Percentiles rank a stretch among this genome's conserved stretches.
These are phyloP conservation scores for Singerocomus inundabilis DNA, from an alignment of 1,284 basidiomycete species.

Conservation along the genomic window DNA sequence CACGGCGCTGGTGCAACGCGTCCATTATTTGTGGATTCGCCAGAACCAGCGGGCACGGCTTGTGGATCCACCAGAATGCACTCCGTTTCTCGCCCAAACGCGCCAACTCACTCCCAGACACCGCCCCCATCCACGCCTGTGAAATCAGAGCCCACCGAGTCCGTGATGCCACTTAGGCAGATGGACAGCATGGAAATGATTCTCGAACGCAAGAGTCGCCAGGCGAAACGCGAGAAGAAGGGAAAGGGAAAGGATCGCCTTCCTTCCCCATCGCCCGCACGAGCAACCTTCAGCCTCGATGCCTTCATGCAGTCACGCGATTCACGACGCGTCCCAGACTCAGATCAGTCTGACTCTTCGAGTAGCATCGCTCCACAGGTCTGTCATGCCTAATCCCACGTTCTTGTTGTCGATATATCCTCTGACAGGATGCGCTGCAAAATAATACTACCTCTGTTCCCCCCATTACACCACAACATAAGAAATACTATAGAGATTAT, in stretches of 20 bases:
- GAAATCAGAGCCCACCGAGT: slow-evolving; percentile 57
- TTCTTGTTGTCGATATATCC: slow-evolving; percentile 24
- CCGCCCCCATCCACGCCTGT: slow-evolving; percentile 55
- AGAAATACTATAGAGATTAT: slow-evolving; percentile 59
- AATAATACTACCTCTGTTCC: slow-evolving; percentile 27
- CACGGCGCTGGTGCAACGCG: slow-evolving; percentile 45
- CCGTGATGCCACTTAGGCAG: slow-evolving; percentile 46
- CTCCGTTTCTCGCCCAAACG: slow-evolving; percentile 50
- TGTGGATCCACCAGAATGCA: slow-evolving; percentile 46
- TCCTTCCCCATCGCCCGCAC: slow-evolving; percentile 49
- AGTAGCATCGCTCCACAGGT: slow-evolving; percentile 34
- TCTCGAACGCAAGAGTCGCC: slow-evolving; percentile 61
- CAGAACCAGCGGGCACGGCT: slow-evolving; percentile 34
- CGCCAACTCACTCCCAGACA: slow-evolving; percentile 33
- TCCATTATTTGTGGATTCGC: slow-evolving; percentile 40
- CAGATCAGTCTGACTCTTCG: slow-evolving; percentile 30
- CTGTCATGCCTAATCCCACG: slow-evolving; percentile 16
- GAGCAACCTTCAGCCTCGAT: slow-evolving; percentile 42
- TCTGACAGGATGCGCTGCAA: slow-evolving; percentile 29
- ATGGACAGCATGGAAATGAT: slow-evolving; percentile 72
- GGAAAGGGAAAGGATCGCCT: slow-evolving; percentile 46
- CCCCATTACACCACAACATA: slow-evolving; percentile 53
- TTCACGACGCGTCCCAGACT: slow-evolving; percentile 40
- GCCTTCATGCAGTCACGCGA: slow-evolving; percentile 57
- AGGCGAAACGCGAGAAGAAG: slow-evolving; percentile 51